Conservation (phyloP, 2,329 filamentous ascomycete genomes). For the Rhynchosporium agropyri region DNA sequence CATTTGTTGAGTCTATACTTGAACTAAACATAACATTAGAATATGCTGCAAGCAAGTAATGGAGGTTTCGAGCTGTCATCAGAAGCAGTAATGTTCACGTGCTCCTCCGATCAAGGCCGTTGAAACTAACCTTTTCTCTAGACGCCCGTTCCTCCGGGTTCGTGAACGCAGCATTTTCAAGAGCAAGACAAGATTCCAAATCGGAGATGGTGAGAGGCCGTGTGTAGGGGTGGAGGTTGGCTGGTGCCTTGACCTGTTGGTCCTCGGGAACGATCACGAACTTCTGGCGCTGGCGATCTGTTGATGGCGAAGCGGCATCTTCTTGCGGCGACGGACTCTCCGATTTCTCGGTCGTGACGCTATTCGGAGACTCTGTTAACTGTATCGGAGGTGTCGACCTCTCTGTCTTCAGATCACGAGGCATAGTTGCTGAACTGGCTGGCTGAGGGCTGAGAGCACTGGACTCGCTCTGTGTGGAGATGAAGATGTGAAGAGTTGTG, state of each 20-base stretch:
- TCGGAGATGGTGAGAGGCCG: slow-evolving; percentile 70
- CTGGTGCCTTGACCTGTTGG: slow-evolving; percentile 41
- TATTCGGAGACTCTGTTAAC: slow-evolving; percentile 34
- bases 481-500: slow-evolving; percentile 4
- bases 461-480: slow-evolving; percentile 4
- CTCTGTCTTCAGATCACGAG: slow-evolving; percentile 25
- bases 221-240: slow-evolving; percentile 72
- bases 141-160: slow-evolving; percentile 54
- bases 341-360: slow-evolving; percentile 28
- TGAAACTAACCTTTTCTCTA: slow-evolving; percentile 54
- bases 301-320: slow-evolving; percentile 17
- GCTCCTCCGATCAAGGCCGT: slow-evolving; percentile 9
- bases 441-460: background rate
- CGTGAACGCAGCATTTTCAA: slow-evolving; percentile 58
- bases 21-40: slow-evolving; percentile 54
- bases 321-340: slow-evolving; percentile 29
- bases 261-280: slow-evolving; percentile 35
- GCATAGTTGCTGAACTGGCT: slow-evolving; percentile 20
- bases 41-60: background rate
- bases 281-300: slow-evolving; percentile 21
- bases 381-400: slow-evolving; percentile 17
- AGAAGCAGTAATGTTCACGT: slow-evolving; percentile 24
- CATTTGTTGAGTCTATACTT: slow-evolving; percentile 74
- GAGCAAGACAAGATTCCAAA: slow-evolving; percentile 58
- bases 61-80: slow-evolving; percentile 1